A percentile compares a stretch with the other conserved stretches of the same genome.
These are phyloP conservation scores for Alternaria metachromatica DNA, from an alignment of 2,329 filamentous ascomycete genomes.

Conservation along the genomic window DNA sequence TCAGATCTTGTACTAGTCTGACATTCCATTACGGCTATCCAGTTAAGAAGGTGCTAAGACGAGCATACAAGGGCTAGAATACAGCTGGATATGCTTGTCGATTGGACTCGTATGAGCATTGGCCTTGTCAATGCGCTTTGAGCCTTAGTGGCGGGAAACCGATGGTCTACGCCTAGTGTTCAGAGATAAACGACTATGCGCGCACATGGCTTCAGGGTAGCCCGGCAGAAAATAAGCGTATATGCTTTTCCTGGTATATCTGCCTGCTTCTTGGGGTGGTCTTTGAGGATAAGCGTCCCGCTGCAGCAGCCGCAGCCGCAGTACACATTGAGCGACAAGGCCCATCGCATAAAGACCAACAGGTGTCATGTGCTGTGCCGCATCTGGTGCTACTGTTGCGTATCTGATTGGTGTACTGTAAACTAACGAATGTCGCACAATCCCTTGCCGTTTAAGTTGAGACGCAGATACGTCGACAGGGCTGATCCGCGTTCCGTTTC, in stretches of 20 bases:
- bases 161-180: not conserved
- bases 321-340: not conserved
- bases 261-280: conserved; percentile 1
- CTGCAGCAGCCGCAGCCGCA: not conserved
- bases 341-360: conserved; percentile 5
- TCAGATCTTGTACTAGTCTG: not conserved
- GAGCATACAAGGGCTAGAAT: not conserved
- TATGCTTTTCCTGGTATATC: not conserved
- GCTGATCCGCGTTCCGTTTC: not conserved
- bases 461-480: not conserved
- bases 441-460: conserved; percentile 1
- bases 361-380: conserved; percentile 3
- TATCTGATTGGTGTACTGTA: not conserved
- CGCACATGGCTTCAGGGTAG: not conserved
- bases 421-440: conserved; percentile 2
- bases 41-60: not conserved
- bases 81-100: not conserved
- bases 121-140: not conserved
- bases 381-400: not conserved
- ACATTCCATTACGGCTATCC: not conserved
- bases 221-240: not conserved
- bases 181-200: not conserved
- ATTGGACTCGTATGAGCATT: not conserved
- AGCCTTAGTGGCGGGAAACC: not conserved
- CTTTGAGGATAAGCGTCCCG: not conserved